These are phyloP conservation scores for Laetiporus sulphureus DNA, from an alignment of 1,284 basidiomycete species.

Conservation along the genomic window DNA sequence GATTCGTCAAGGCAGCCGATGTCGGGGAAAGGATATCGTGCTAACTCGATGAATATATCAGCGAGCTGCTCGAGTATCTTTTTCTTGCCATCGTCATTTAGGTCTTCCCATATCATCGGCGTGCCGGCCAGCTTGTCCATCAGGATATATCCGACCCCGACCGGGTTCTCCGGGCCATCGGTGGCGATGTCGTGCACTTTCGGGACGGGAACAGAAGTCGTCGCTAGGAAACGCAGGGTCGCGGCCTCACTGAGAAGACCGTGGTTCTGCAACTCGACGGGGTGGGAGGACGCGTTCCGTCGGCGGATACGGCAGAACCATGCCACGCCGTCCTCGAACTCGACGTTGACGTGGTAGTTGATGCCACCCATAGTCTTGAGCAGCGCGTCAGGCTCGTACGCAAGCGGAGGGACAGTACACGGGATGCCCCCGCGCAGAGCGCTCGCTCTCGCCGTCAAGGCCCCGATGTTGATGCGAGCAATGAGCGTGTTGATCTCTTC, in stretches of 20 bases:
- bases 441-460: constrained; percentile 1
- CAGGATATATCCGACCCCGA: constrained; percentile 12
- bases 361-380: constrained; percentile 7
- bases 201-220: constrained; percentile 9
- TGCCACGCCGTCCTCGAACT: constrained; percentile 8
- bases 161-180: constrained; percentile 1
- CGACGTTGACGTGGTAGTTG: constrained; percentile 11
- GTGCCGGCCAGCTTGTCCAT: constrained; percentile 9
- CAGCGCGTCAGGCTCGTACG: background rate
- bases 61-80: constrained; percentile 13
- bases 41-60: constrained; percentile 9
- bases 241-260: constrained; percentile 11
- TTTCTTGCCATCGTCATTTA: constrained; percentile 1
- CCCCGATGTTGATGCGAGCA: constrained; percentile 1
- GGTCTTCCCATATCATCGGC: constrained; percentile 1
- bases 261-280: constrained; percentile 2
- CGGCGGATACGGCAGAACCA: constrained; percentile 13
- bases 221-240: constrained; percentile 7
- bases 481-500: constrained; percentile 3
- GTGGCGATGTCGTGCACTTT: constrained; percentile 6
- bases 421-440: background rate
- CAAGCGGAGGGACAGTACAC: background rate
- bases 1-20: constrained; percentile 8
- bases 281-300: constrained; percentile 2
- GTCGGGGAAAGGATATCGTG: constrained; percentile 4